These are phyloP conservation scores for Maudiozyma turicensis DNA, from an alignment of 805 yeast genomes.

Conservation along the genomic window DNA sequence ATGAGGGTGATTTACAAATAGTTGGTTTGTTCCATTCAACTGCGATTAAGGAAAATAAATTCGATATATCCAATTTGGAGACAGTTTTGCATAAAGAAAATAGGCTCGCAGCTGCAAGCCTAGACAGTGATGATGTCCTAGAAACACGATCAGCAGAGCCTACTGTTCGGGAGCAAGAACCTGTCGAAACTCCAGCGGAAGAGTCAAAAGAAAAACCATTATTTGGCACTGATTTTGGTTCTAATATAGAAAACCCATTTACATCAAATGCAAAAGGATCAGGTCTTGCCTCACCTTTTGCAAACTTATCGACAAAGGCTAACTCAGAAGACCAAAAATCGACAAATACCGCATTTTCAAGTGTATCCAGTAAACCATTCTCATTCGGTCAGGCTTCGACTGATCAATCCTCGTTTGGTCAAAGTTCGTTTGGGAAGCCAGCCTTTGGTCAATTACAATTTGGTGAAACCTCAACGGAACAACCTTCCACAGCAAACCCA, in stretches of 20 bases:
- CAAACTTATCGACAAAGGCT: background rate
- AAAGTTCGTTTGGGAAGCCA: slow-evolving; percentile 3
- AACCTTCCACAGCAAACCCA: slow-evolving; percentile 5
- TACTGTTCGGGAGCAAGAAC: too few species aligned
- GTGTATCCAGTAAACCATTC: background rate
- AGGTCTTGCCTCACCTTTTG: background rate
- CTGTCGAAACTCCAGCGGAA: too few species aligned
- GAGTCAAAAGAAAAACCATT: background rate
- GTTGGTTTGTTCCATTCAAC: slow-evolving; percentile 57
- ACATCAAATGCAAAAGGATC: background rate
- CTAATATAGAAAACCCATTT: background rate
- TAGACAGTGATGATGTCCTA: background rate
- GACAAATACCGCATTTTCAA: background rate
- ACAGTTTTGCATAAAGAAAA: slow-evolving; percentile 1
- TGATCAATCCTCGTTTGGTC: slow-evolving; percentile 18
- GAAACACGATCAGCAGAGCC: background rate
- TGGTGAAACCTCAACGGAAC: background rate
- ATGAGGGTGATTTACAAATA: slow-evolving; percentile 49
- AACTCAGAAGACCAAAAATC: background rate
- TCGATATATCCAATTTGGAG: slow-evolving; percentile 13
- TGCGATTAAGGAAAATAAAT: slow-evolving; percentile 35
- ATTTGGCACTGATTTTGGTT: background rate
- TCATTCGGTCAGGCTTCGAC: slow-evolving; percentile 10
- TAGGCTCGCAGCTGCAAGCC: background rate
- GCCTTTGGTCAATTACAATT: slow-evolving; percentile 4